Percentiles rank a stretch among this genome's conserved stretches.
phyloP scores from a whole-genome alignment of 768 basidiomycete genomes.

The button mushroom (Agaricus bisporus) region DNA sequence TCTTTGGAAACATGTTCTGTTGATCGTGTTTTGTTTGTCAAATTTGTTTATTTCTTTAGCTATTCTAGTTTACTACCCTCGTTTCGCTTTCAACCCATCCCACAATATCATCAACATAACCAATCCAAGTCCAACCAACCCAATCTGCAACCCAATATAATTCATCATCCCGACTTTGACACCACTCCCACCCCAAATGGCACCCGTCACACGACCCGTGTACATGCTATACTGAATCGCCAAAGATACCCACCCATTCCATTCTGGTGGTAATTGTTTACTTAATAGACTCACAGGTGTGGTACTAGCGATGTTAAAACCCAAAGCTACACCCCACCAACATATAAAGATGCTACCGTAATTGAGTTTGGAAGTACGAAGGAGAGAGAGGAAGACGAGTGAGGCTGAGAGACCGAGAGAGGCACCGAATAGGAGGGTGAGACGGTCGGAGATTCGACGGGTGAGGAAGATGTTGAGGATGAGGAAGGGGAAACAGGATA shows the following conservation, averaged over 20 bases:
- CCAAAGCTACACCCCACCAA: slow-evolving; percentile 58
- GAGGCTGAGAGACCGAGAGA: slow-evolving; percentile 46
- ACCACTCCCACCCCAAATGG: slow-evolving; percentile 66
- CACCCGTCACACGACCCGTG: slow-evolving; percentile 53
- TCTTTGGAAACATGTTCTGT: too few species aligned
- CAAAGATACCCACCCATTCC: slow-evolving; percentile 51
- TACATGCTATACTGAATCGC: slow-evolving; percentile 68
- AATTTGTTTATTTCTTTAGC: not conserved
- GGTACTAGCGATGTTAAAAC: slow-evolving; percentile 66
- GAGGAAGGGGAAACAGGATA: slow-evolving; percentile 59
- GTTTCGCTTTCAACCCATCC: slow-evolving; percentile 60
- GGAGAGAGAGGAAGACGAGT: slow-evolving; percentile 41
- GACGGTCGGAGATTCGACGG: slow-evolving; percentile 53
- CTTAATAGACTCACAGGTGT: slow-evolving; percentile 59
- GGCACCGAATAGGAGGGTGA: slow-evolving; percentile 47
- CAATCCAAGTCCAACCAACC: slow-evolving; percentile 49
- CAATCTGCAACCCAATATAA: slow-evolving; percentile 55
- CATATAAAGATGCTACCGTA: slow-evolving; percentile 43
- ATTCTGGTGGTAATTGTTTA: slow-evolving; percentile 59
- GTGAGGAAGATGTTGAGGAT: slow-evolving; percentile 52
- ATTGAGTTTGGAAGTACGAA: slow-evolving; percentile 31
- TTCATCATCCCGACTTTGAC: slow-evolving; percentile 50
- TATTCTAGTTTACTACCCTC: too few species aligned
- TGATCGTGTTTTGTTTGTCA: too few species aligned
- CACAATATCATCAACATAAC: slow-evolving; percentile 49